Conservation (phyloP, 2,329 filamentous ascomycete species). For the Trichoderma oligosporum region DNA sequence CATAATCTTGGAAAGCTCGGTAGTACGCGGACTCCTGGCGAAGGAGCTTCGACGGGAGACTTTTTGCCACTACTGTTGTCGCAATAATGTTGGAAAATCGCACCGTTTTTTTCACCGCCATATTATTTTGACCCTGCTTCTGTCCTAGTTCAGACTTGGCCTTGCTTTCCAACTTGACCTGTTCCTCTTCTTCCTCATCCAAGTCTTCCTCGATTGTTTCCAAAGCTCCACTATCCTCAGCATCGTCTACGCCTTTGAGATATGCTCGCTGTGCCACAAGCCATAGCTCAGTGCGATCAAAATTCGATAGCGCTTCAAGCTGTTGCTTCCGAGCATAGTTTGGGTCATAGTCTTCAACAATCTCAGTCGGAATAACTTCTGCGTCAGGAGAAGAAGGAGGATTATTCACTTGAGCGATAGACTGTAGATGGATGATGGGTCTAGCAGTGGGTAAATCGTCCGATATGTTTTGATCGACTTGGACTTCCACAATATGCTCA, state of each 20-base stretch:
- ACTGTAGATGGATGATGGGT: slow-evolving; percentile 37
- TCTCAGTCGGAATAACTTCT: slow-evolving; percentile 61
- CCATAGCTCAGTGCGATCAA: slow-evolving; percentile 85
- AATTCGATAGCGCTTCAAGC: slow-evolving; percentile 64
- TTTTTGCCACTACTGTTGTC: slow-evolving; percentile 44
- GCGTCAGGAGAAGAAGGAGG: slow-evolving; percentile 41
- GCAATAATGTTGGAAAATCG: slow-evolving; percentile 61
- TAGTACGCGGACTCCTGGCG: slow-evolving; percentile 77
- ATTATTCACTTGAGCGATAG: slow-evolving; percentile 31
- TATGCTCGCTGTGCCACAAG: slow-evolving; percentile 77
- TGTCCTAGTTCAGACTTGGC: slow-evolving; percentile 27
- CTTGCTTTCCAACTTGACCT: slow-evolving; percentile 22
- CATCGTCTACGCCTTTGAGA: slow-evolving; percentile 60
- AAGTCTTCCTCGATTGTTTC: slow-evolving; percentile 32
- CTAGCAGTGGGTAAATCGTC: slow-evolving; percentile 66
- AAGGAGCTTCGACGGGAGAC: slow-evolving; percentile 49
- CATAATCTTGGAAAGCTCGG: slow-evolving; percentile 75
- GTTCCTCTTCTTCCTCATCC: slow-evolving; percentile 29
- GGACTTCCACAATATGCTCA: slow-evolving; percentile 64
- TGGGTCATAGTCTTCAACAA: slow-evolving; percentile 68
- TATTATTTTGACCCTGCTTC: slow-evolving; percentile 22
- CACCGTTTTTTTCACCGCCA: slow-evolving; percentile 65
- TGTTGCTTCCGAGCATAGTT: slow-evolving; percentile 71
- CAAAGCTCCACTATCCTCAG: slow-evolving; percentile 35
- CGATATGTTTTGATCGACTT: slow-evolving; percentile 42